Conservation (phyloP, 768 basidiomycete genomes). For the Leccinum boreale region DNA sequence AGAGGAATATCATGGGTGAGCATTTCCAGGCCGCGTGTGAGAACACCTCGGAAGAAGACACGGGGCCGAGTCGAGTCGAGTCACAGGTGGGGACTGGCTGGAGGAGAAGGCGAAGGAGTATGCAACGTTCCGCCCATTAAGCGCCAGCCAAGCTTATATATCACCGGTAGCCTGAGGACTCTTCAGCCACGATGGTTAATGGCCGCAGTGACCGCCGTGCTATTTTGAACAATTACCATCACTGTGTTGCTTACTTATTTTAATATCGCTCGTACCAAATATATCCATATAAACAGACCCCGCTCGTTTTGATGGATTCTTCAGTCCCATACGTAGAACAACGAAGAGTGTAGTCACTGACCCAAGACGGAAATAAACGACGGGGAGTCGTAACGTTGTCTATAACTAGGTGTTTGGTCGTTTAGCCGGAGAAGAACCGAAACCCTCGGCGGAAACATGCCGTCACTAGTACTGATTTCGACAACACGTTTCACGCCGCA, state of each 20-base stretch:
- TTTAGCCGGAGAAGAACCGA: background rate
- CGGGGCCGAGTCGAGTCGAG: background rate
- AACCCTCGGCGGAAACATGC: background rate
- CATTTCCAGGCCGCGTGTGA: background rate
- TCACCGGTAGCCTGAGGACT: background rate
- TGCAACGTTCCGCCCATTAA: background rate
- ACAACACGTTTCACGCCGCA: background rate
- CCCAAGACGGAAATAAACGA: background rate
- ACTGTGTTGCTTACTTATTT: background rate
- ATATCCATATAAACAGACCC: background rate
- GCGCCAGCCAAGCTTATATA: background rate
- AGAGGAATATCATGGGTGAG: constrained; percentile 6
- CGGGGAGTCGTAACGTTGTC: background rate
- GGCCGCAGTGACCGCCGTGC: background rate
- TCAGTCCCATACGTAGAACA: background rate
- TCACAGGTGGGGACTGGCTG: background rate
- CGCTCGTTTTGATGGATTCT: background rate
- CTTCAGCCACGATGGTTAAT: background rate
- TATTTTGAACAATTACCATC: background rate
- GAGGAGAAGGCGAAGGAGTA: background rate
- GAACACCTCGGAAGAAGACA: background rate
- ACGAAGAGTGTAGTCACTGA: background rate
- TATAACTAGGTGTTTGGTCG: background rate
- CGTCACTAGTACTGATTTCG: background rate
- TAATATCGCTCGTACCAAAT: background rate